Evolutionary conservation across 2,329 filamentous ascomycete genomes (phyloP), one percentile per base, ranked within the genome.

Genomic region (Xylaria sp.): DNA sequence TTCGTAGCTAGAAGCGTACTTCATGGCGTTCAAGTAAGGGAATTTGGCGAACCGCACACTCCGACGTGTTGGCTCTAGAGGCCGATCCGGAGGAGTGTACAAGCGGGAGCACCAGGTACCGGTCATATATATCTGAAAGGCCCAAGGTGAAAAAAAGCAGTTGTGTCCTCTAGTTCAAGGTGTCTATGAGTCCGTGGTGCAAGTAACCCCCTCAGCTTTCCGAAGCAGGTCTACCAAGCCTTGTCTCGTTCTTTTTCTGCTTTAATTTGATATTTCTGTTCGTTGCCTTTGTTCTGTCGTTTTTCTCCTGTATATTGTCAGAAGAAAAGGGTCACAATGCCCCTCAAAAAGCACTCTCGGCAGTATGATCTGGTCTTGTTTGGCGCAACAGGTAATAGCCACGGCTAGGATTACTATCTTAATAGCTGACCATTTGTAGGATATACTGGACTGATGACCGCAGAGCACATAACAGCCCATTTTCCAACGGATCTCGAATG

Each of bases 341-440:
- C 78, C 9, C 69, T 75, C 58, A 79, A 77, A 57, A 70, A 79
- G 16, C 81, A 84, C 58, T 68, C 66, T 43, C 79, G 82, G 39
- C 76, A 78, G 59, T 85, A 85, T 65, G 82, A 85, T 66, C 24
- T 86, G 16, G 76, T 85, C 38, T 71, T 86, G 24, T 78, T 83
- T 55, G 83, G 83, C 43, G 83, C 82, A 17, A 81, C 81, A 37
- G 82, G 82, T 83, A 70, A 49, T 13, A 13, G 24, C 13, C 26
- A 56, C 26, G 2, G 37, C 7, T n/a, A 39, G 24, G 26, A 19
- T 17, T 38, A 2, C 19, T 49, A 46, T n/a, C 40, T 52, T 42
- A 13, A 49, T 4, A 16, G 22, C 56, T 61, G 21, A 61, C 39
- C 16, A 20, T 18, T 53, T 20, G n/a, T 22, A 70, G 67, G 68